Evolutionary conservation across 2,329 filamentous ascomycete species (phyloP).

Genomic region (Cladorrhinum sp.): DNA sequence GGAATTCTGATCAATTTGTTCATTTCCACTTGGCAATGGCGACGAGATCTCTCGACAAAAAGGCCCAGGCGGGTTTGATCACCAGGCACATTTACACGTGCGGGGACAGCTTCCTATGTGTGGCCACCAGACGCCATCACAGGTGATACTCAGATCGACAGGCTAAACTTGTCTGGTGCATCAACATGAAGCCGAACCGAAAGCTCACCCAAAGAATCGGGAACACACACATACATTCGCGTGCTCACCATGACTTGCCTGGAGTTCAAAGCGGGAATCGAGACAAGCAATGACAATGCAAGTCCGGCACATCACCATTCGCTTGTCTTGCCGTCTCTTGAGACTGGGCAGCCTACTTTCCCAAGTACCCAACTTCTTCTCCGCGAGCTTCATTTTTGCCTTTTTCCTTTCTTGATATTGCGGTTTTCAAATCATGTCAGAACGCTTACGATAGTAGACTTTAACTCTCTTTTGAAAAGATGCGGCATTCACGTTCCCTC

Average conservation of each 20-base stretch:
- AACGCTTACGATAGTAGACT: background rate
- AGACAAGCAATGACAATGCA: background rate
- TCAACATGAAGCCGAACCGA: background rate
- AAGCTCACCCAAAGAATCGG: background rate
- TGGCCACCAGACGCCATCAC: background rate
- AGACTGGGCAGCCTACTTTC: background rate
- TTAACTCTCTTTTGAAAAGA: background rate
- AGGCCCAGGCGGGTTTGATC: background rate
- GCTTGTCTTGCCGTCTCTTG: background rate
- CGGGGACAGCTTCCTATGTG: background rate
- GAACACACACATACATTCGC: background rate
- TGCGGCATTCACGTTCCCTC: background rate
- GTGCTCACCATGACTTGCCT: background rate
- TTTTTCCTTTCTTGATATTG: background rate
- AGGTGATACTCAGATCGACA: background rate
- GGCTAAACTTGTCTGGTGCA: background rate
- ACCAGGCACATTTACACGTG: background rate
- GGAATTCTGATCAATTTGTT: background rate
- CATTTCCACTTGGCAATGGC: background rate
- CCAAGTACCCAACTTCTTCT: background rate
- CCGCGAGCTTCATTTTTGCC: too few relatives aligned
- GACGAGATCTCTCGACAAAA: background rate
- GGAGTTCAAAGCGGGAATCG: background rate
- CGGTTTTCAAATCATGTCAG: background rate
- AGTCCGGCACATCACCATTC: background rate